These are phyloP conservation scores for Mycena chlorophos DNA, from an alignment of 768 basidiomycete species.

Conservation along the genomic window DNA sequence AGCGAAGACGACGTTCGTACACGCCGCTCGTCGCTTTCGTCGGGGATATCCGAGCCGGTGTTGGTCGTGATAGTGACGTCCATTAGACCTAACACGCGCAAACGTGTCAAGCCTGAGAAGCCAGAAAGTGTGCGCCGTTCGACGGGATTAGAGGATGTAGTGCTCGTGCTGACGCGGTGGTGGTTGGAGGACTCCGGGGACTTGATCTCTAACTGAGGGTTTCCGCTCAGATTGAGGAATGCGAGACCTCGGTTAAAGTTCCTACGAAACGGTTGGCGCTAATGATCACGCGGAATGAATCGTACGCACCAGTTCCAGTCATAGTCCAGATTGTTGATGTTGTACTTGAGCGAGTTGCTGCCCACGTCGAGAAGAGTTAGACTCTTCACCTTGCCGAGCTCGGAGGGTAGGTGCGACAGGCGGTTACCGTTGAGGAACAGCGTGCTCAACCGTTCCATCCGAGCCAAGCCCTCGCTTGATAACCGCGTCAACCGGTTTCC, in stretches of 20 bases:
- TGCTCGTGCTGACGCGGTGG: constrained; percentile 32
- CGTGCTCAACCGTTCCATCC: constrained; percentile 63
- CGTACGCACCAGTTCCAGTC: constrained; percentile 94
- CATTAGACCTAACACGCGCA: constrained; percentile 93
- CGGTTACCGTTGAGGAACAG: constrained; percentile 94
- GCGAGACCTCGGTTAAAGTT: constrained; percentile 92
- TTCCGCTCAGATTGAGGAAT: constrained; percentile 96
- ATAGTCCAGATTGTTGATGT: constrained; percentile 97
- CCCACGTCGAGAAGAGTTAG: constrained; percentile 88
- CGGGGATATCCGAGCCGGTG: constrained; percentile 61
- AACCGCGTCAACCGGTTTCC: constrained; percentile 91
- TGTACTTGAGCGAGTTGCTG: constrained; percentile 92
- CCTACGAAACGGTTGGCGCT: constrained; percentile 46
- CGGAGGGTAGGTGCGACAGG: constrained; percentile 88
- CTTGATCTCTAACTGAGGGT: constrained; percentile 94
- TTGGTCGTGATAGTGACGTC: constrained; percentile 83
- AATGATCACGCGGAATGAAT: neutral
- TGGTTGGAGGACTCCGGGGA: constrained; percentile 49
- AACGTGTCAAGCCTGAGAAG: constrained; percentile 80
- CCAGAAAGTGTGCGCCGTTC: constrained; percentile 60
- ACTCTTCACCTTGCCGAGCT: constrained; percentile 78
- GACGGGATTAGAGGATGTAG: constrained; percentile 1
- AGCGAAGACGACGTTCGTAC: constrained; percentile 89
- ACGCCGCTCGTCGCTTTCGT: constrained; percentile 85
- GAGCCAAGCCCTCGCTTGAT: constrained; percentile 84